phyloP scores from a whole-genome alignment of 805 yeast species.

The Komagataella populi region DNA sequence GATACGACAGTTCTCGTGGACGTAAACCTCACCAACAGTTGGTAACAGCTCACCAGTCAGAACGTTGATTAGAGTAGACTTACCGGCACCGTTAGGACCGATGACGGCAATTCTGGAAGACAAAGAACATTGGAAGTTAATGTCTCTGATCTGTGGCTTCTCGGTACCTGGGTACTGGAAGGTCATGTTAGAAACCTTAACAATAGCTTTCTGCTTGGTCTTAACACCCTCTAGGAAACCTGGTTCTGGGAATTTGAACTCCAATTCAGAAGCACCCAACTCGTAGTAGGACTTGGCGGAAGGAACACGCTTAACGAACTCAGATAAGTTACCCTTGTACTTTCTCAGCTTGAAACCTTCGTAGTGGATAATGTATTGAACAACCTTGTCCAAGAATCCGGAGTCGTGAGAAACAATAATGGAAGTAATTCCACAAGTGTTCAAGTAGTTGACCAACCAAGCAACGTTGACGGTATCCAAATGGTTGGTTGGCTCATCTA shows the following conservation, averaged over 20 bases:
- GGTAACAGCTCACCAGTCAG: slow-evolving; percentile 99
- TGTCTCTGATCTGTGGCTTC: slow-evolving; percentile 85
- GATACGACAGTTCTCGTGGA: slow-evolving; percentile 98
- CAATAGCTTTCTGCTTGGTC: slow-evolving; percentile 99
- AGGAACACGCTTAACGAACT: slow-evolving; percentile 97
- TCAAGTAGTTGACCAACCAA: slow-evolving; percentile 98
- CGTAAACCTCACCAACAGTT: slow-evolving; percentile 97
- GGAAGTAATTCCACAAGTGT: slow-evolving; percentile 97
- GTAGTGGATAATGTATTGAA: slow-evolving; percentile 98
- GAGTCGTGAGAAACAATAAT: slow-evolving; percentile 99
- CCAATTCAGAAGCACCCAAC: slow-evolving; percentile 94
- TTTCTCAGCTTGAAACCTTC: slow-evolving; percentile 99
- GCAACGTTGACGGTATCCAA: slow-evolving; percentile 99
- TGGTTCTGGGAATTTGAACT: slow-evolving; percentile 98
- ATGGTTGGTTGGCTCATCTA: slow-evolving; percentile 99
- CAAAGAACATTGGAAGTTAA: slow-evolving; percentile 97
- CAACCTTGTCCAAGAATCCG: slow-evolving; percentile 96
- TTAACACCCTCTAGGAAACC: slow-evolving; percentile 99
- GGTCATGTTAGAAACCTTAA: slow-evolving; percentile 91
- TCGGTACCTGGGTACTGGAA: slow-evolving; percentile 99
- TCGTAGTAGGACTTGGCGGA: slow-evolving; percentile 98
- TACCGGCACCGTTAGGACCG: slow-evolving; percentile 99
- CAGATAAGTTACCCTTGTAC: slow-evolving; percentile 99
- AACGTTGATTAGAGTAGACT: slow-evolving; percentile 96
- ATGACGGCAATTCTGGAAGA: slow-evolving; percentile 99